Conservation (phyloP, 2,329 filamentous ascomycete genomes). For the Cercospora sp. region DNA sequence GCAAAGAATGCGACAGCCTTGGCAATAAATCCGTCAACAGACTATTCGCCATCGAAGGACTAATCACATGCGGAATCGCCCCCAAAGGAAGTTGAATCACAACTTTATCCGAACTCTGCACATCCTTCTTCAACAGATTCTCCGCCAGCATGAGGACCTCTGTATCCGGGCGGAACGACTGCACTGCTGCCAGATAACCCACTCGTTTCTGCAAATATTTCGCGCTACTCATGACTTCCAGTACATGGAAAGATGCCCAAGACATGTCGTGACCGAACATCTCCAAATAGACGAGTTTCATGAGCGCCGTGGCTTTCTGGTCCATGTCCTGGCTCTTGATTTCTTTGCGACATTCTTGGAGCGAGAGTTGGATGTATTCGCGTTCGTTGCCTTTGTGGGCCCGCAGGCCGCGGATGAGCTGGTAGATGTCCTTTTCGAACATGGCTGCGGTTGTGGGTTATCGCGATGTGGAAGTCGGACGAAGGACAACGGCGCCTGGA, state of each 20-base stretch:
- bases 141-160: constrained; percentile 97
- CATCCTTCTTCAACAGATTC: constrained; percentile 93
- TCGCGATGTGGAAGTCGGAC: background rate
- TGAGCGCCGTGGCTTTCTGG: constrained; percentile 89
- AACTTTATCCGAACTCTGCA: constrained; percentile 69
- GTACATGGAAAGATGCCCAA: constrained; percentile 96
- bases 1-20: constrained; percentile 79
- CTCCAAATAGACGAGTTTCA: constrained; percentile 96
- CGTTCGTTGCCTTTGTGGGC: constrained; percentile 94
- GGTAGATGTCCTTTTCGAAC: constrained; percentile 99
- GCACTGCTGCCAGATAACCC: constrained; percentile 90
- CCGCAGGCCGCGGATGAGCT: constrained; percentile 93
- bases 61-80: constrained; percentile 93
- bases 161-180: constrained; percentile 93
- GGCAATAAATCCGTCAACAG: constrained; percentile 84
- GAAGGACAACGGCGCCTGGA: background rate
- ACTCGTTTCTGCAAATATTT: constrained; percentile 96
- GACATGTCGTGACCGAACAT: constrained; percentile 99
- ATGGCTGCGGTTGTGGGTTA: constrained; percentile 49
- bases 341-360: constrained; percentile 94
- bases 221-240: constrained; percentile 96
- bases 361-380: constrained; percentile 88
- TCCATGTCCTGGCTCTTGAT: constrained; percentile 95
- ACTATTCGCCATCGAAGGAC: constrained; percentile 85
- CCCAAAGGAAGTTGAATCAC: constrained; percentile 83